phyloP scores from a whole-genome alignment of 202 grass and related monocot genomes.

The Setaria italica region DNA sequence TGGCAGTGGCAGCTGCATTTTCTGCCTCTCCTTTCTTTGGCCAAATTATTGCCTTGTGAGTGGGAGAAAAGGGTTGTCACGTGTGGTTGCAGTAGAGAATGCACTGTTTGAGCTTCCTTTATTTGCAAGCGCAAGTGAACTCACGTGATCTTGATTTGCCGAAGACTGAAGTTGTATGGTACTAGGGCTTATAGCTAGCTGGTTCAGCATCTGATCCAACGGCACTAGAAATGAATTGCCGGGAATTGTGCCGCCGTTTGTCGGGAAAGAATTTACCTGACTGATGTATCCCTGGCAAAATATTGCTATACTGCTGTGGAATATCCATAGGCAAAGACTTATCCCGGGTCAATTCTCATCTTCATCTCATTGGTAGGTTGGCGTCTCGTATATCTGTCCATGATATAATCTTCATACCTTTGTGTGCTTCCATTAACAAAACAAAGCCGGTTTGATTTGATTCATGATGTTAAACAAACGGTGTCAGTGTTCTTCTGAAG shows the following conservation, averaged over 20 bases:
- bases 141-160: background rate
- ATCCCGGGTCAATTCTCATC: too few relatives aligned
- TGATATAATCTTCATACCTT: background rate
- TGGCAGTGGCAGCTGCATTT: slow-evolving; percentile 22
- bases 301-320: background rate
- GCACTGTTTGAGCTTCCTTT: background rate
- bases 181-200: background rate
- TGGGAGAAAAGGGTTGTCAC: background rate
- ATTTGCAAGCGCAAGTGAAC: background rate
- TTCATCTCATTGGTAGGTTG: too few relatives aligned
- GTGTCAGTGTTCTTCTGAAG: background rate
- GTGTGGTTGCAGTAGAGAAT: background rate
- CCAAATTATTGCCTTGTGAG: slow-evolving; percentile 30
- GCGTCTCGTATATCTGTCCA: background rate
- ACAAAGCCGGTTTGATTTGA: background rate
- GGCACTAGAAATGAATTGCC: background rate
- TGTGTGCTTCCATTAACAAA: background rate
- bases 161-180: background rate
- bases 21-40: slow-evolving; percentile 16
- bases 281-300: background rate
- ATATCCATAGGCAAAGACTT: background rate
- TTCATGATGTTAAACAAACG: slow-evolving; percentile 7
- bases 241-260: background rate
- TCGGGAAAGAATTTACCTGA: background rate
- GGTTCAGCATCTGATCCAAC: background rate